Base-by-base conservation (phyloP, 129 eudicot genomes). In the Calendula officinalis region DNA sequence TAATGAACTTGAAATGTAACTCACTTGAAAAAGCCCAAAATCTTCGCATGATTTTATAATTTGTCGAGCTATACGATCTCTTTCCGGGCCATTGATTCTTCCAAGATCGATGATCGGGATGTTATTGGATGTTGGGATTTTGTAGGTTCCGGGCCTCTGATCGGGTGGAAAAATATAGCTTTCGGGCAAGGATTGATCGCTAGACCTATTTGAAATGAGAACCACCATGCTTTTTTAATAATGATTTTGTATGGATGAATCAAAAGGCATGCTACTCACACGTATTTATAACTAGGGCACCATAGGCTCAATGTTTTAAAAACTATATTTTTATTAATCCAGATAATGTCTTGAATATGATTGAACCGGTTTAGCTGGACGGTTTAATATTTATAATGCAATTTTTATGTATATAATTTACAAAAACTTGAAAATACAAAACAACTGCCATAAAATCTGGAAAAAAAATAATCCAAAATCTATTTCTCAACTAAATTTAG, bases 191-290 rank as follows among this genome's bases (percentile, higher is more conserved):
- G 73, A 46, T 52, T 66, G 66, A 56, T 76, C 75, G 51, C 37
- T 61, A 8, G 82, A 65, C 95, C 89, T 77, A 71, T 76, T 83
- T 4, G 95, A 86, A 58, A 78, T 70, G 64, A 86, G 80, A 14
- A 61, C 42, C 15, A 63, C 84, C 89, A 80, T 84, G 45, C 6
- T 59, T 66, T 66, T 11, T 6, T 0, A 1, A 30, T 70, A 33
- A 16, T 49, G 45, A 43, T 63, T 63, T 44, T 11, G 36, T 22
- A 22, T 22, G 30, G 2, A 22, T 22, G 30, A 22, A 22, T 22
- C 30, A 0, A 22, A 22, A 22, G 30, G 30, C 30, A 22, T 22
- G 30, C 30, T 2, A 22, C 30, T 22, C 30, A 22, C 2, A 2
- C 30, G 30, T 22, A 22, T 22, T 22, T 22, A 22, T 22, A 22